Percentiles rank a stretch among this genome's conserved stretches.
Evolutionary conservation across 192 early-diverging fungal genomes (phyloP).

Genomic region (Ambispora gerdemannii): DNA sequence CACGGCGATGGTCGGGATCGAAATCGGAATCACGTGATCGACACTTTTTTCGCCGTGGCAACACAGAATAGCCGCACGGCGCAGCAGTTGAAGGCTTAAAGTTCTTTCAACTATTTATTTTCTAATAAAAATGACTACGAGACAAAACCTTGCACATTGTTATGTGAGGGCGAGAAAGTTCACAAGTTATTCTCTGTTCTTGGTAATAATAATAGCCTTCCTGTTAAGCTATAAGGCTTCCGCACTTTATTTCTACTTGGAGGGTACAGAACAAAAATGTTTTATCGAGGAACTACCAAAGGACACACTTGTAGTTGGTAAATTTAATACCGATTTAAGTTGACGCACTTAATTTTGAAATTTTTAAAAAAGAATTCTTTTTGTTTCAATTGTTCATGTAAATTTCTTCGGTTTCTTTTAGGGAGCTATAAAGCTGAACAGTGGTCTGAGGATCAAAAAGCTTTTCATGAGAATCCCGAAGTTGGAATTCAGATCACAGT

Average conservation of each 20-base stretch:
- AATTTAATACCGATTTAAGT: background rate
- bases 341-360: background rate
- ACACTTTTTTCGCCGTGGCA: no score
- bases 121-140: no score
- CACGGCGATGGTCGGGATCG: no score
- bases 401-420: conserved; percentile 14
- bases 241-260: conserved; percentile 85
- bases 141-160: no score
- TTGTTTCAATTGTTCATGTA: background rate
- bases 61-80: no score
- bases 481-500: conserved; percentile 70
- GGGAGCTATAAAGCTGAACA: conserved; percentile 79
- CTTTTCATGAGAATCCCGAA: conserved; percentile 59
- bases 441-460: conserved; percentile 61
- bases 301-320: conserved; percentile 82
- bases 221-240: no score
- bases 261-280: conserved; percentile 83
- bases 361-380: background rate
- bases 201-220: no score
- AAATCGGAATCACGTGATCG: no score
- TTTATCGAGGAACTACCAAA: conserved; percentile 93
- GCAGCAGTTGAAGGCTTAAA: no score
- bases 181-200: no score
- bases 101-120: no score
- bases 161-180: no score